Evolutionary conservation across 2,329 filamentous ascomycete species (phyloP), one percentile per base, ranked within the genome.

Genomic region (Pseudogymnoascus sp.): DNA sequence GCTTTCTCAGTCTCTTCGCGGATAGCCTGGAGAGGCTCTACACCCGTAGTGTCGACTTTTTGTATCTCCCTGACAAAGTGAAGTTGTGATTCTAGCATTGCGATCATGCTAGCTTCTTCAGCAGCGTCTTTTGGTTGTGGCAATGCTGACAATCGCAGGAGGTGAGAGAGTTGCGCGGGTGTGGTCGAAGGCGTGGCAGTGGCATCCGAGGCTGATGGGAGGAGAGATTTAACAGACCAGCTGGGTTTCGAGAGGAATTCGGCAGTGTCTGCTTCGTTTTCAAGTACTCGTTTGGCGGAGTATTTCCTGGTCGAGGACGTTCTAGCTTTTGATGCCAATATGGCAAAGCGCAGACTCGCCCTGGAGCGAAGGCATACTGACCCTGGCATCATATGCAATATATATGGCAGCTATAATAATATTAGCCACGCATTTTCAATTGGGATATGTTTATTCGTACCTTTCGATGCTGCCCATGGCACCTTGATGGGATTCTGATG

Each of bases 61-160:
- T 96, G 93, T 19, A 98, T 87, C 66, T 91, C 85, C 65, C 85
- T 87, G n/a, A 98, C 92, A 72, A 99, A 99, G 71, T 89, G 88
- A 0, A 99, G 83, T 73, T 99, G 95, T 33, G 89, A 86, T 61
- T 87, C 82, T 1, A 99, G 82, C 1, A 88, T 93, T 22, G 82
- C 73, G 3, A 96, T 82, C 84, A 96, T 91, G 26, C 80, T 76
- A 0, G 78, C 70, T 73, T 96, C 89, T 69, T 92, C 87, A 61
- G 79, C 79, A 1, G 78, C 67, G 1, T 80, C 80, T 16, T 80
- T 76, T 0, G 93, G 92, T 1, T 82, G 82, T 0, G 93, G 92
- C 0, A 99, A 87, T 12, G 93, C 93, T 3, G 93, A 96, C 40
- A 98, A 87, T 16, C 90, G 89, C 37, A 97, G 87, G 8, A 98